Percentiles rank a stretch among this genome's conserved stretches.
phyloP scores from a whole-genome alignment of 768 basidiomycete genomes.

The Chiua virens region DNA sequence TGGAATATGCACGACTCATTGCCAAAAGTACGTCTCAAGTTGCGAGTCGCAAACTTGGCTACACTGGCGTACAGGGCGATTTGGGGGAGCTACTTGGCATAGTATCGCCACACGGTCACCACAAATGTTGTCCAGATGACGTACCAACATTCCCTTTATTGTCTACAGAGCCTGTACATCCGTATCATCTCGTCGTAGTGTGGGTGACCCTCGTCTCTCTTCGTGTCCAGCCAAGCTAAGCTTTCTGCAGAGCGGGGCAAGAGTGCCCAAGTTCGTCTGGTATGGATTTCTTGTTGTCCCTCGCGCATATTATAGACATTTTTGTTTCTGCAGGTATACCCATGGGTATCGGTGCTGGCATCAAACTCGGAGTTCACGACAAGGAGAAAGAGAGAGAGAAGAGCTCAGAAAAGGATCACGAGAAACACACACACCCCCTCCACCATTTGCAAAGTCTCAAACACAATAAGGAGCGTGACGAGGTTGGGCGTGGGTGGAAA shows the following conservation, averaged over 20 bases:
- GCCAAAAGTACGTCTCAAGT: constrained; percentile 53
- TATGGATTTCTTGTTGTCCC: constrained; percentile 19
- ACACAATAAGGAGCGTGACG: constrained; percentile 41
- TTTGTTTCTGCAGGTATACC: constrained; percentile 55
- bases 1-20: constrained; percentile 89
- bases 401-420: constrained; percentile 31
- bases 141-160: constrained; percentile 44
- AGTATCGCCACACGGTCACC: constrained; percentile 41
- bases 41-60: not conserved
- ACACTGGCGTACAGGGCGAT: constrained; percentile 54
- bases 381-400: constrained; percentile 37
- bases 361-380: constrained; percentile 63
- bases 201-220: constrained; percentile 36
- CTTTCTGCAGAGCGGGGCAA: constrained; percentile 57
- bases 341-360: constrained; percentile 74
- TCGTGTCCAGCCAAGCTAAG: constrained; percentile 8
- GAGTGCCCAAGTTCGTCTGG: constrained; percentile 84
- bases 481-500: constrained; percentile 31
- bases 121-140: constrained; percentile 31
- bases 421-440: constrained; percentile 30
- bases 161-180: constrained; percentile 53
- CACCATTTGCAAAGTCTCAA: constrained; percentile 28
- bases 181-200: constrained; percentile 80
- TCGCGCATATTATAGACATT: not conserved
- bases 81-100: constrained; percentile 68